phyloP scores from a whole-genome alignment of 2,329 filamentous ascomycete genomes.

The Alternaria tenuissima region DNA sequence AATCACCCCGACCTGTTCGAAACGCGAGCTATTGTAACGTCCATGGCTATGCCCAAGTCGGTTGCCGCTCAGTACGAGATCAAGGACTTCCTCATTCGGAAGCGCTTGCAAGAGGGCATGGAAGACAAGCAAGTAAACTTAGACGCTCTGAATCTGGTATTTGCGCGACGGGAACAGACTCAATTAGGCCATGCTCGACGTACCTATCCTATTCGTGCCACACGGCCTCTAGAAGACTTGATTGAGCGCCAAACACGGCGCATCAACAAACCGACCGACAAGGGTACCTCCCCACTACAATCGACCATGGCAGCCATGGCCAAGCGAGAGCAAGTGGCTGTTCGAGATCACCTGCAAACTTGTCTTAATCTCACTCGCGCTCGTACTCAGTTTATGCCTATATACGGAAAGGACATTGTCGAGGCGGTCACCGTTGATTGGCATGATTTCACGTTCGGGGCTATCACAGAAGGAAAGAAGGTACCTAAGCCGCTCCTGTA shows the following conservation, averaged over 20 bases:
- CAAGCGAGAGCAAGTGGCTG: conserved; percentile 73
- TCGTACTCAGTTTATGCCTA: conserved; percentile 78
- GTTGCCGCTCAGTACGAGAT: conserved; percentile 76
- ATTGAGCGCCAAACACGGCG: conserved; percentile 72
- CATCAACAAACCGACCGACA: conserved; percentile 59
- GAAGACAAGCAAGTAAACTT: conserved; percentile 73
- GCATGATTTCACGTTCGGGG: conserved; percentile 44
- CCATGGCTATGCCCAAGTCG: conserved; percentile 88
- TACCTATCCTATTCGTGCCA: conserved; percentile 64
- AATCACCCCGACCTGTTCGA: conserved; percentile 98
- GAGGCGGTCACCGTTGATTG: conserved; percentile 71
- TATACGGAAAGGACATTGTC: conserved; percentile 84
- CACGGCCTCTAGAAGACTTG: conserved; percentile 73
- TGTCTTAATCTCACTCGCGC: conserved; percentile 82
- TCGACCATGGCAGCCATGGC: conserved; percentile 74
- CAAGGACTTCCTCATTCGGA: conserved; percentile 74
- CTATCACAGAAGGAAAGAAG: conserved; percentile 52
- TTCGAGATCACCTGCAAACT: conserved; percentile 77
- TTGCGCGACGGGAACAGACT: conserved; percentile 70
- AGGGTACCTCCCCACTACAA: conserved; percentile 68
- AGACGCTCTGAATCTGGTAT: conserved; percentile 80
- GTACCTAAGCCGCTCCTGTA: conserved; percentile 21
- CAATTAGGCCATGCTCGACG: conserved; percentile 62
- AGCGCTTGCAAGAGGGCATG: conserved; percentile 68
- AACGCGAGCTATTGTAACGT: conserved; percentile 94